These are phyloP conservation scores for Platanthera zijinensis DNA, from an alignment of 106 monocot genomes.

Conservation along the genomic window DNA sequence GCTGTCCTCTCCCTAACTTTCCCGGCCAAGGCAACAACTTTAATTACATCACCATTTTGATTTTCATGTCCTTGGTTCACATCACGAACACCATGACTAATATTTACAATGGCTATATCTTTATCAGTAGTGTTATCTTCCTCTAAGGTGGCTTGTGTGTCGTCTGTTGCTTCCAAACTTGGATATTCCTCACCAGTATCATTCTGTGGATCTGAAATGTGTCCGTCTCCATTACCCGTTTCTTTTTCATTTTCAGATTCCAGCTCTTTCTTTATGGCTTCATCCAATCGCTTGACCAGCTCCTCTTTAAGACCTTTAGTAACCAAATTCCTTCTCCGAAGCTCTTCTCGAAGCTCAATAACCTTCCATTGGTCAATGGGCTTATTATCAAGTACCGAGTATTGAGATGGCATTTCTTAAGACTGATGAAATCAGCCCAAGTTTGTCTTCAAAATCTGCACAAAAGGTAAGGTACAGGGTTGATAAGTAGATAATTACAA, in stretches of 20 bases:
- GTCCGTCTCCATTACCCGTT: neutral
- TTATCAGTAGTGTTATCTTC: neutral
- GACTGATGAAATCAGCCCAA: neutral
- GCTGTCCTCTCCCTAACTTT: neutral
- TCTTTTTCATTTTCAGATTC: conserved; percentile 8
- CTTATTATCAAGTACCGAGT: conserved; percentile 54
- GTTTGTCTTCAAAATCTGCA: conserved; percentile 3
- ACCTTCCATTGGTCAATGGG: conserved; percentile 93
- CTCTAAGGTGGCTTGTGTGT: neutral
- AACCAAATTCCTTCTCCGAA: conserved; percentile 48
- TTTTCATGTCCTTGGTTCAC: conserved; percentile 5
- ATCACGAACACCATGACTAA: neutral
- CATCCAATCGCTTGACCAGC: conserved; percentile 53
- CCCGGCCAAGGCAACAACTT: conserved; percentile 7
- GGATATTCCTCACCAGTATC: neutral
- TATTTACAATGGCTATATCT: neutral
- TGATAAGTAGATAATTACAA: neutral
- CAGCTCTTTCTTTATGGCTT: conserved; percentile 33
- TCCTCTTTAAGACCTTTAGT: conserved; percentile 81
- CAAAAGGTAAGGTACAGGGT: neutral
- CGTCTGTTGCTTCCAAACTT: neutral
- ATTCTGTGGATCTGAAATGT: neutral
- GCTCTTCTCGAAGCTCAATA: conserved; percentile 80
- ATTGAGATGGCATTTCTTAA: conserved; percentile 35
- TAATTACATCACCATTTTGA: neutral